Conservation (phyloP, 257 asterid species). For the Capsicum pubescens region DNA sequence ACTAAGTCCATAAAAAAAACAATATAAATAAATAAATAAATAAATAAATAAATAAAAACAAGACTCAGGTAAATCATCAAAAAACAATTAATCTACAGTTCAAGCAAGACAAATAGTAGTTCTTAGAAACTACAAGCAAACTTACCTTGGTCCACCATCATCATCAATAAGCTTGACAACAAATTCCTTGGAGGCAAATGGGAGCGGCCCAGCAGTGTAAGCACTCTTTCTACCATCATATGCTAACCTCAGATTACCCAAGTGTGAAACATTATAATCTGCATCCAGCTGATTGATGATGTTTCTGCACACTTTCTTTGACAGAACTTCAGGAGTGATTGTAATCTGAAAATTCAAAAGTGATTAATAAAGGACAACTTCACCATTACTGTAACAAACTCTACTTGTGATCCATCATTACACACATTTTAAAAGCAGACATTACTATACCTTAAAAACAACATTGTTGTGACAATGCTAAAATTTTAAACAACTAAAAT, state of each 20-base stretch:
- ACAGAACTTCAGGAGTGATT: constrained; percentile 64
- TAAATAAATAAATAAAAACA: not conserved
- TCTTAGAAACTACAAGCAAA: not conserved
- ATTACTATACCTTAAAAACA: not conserved
- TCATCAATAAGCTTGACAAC: constrained; percentile 47
- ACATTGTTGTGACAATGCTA: not conserved
- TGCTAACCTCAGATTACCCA: constrained; percentile 55
- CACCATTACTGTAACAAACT: not conserved
- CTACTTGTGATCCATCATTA: not conserved
- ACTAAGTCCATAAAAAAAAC: not conserved
- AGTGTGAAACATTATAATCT: constrained; percentile 36
- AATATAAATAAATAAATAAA: not conserved
- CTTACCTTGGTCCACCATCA: constrained; percentile 45
- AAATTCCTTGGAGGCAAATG: constrained; percentile 70
- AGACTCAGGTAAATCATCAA: not conserved
- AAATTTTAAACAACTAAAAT: not conserved
- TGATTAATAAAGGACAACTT: not conserved
- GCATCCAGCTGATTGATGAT: constrained; percentile 49
- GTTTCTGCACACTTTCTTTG: constrained; percentile 57
- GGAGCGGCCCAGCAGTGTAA: constrained; percentile 70
- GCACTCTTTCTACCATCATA: constrained; percentile 81
- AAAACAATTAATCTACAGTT: not conserved
- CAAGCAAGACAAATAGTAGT: not conserved
- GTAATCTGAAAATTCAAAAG: constrained; percentile 50
- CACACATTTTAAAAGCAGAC: not conserved